Evolutionary conservation across 768 basidiomycete species (phyloP).

Genomic region (Sutorius australiensis): DNA sequence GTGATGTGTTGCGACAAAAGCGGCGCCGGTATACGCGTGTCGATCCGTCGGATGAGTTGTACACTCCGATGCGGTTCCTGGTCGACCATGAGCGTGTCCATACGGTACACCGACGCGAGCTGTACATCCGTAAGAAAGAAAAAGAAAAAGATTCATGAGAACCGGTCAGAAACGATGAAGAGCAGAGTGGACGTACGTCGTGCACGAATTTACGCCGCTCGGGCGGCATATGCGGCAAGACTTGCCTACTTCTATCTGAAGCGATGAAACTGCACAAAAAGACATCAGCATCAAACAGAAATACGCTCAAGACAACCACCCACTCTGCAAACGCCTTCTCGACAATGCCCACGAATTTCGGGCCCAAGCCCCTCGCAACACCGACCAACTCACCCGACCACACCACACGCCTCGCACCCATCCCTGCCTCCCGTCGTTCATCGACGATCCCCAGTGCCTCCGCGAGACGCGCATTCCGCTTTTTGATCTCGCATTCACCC

Average conservation of each 20-base stretch:
- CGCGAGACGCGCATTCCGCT: constrained; percentile 84
- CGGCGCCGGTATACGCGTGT: constrained; percentile 74
- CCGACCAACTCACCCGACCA: constrained; percentile 62
- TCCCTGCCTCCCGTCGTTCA: constrained; percentile 38
- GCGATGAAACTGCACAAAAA: constrained; percentile 51
- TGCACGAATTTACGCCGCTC: constrained; percentile 82
- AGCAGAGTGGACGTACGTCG: constrained; percentile 44
- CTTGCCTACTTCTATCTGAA: constrained; percentile 63
- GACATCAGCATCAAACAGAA: neutral
- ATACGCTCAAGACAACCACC: no score
- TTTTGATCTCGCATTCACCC: constrained; percentile 77
- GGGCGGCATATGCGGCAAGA: constrained; percentile 77
- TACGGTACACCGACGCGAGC: constrained; percentile 76
- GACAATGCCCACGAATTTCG: constrained; percentile 65
- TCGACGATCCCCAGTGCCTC: constrained; percentile 85
- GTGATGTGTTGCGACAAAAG: constrained; percentile 51
- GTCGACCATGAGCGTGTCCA: constrained; percentile 85
- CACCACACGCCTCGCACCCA: constrained; percentile 40
- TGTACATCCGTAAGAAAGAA: constrained; percentile 19
- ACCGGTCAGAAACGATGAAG: neutral
- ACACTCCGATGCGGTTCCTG: constrained; percentile 88
- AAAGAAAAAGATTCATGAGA: neutral
- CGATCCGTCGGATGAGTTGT: constrained; percentile 75
- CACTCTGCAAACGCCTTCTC: constrained; percentile 83
- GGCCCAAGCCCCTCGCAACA: constrained; percentile 48